These are phyloP conservation scores for Escallonia herrerae DNA, from an alignment of 129 eudicot genomes.

Conservation along the genomic window DNA sequence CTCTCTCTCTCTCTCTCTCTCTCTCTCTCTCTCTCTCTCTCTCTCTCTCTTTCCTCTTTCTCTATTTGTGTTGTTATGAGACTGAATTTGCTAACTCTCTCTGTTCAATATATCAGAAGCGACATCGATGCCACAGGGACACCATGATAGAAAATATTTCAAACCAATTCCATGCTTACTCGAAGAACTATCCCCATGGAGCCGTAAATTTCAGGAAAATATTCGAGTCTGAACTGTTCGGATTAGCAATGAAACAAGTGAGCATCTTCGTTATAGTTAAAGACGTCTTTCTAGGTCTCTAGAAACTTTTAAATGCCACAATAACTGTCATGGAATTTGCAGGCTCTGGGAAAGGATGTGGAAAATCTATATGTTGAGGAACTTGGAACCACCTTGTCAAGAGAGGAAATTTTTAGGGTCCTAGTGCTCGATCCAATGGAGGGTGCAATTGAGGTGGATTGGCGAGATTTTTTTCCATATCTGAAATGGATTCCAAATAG, in stretches of 20 bases:
- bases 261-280: slow-evolving; percentile 12
- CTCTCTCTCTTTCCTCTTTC: too few relatives aligned
- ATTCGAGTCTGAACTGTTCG: slow-evolving; percentile 82
- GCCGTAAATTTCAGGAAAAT: slow-evolving; percentile 52
- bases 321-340: slow-evolving; percentile 1
- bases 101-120: slow-evolving; percentile 35
- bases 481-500: slow-evolving; percentile 58
- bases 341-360: slow-evolving; percentile 55
- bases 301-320: background rate
- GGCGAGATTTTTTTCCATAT: slow-evolving; percentile 78
- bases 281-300: background rate
- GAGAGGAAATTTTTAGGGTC: slow-evolving; percentile 42
- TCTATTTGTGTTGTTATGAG: background rate
- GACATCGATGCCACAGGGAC: slow-evolving; percentile 58
- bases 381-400: slow-evolving; percentile 41
- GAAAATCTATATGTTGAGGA: slow-evolving; percentile 51
- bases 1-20: too few relatives aligned
- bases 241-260: slow-evolving; percentile 76
- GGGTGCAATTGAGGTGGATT: slow-evolving; percentile 71
- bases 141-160: slow-evolving; percentile 43
- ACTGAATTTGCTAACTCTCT: background rate
- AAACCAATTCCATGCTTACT: slow-evolving; percentile 30
- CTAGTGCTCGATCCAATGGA: slow-evolving; percentile 55
- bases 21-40: too few relatives aligned
- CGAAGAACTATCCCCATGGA: slow-evolving; percentile 27